phyloP scores from a whole-genome alignment of 805 yeast genomes.

The Lipomyces sp. region DNA sequence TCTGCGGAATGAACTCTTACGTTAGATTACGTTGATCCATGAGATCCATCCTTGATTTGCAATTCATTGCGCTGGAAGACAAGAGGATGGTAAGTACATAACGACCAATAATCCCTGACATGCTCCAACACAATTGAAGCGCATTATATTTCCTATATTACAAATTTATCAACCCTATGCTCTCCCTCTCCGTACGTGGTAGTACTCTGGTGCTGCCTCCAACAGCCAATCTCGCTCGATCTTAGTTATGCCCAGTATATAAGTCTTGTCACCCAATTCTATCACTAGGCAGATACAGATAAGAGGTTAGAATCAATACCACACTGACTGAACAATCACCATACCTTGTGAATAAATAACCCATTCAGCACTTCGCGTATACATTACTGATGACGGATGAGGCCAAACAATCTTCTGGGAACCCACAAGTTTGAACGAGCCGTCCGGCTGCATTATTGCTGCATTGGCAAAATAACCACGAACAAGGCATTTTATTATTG shows the following conservation, averaged over 20 bases:
- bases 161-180: background rate
- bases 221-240: conserved; percentile 37
- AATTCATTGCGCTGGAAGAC: no score
- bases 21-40: no score
- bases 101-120: no score
- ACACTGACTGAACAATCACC: background rate
- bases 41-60: no score
- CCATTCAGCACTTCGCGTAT: conserved; percentile 31
- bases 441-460: conserved; percentile 36
- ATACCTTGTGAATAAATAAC: conserved; percentile 27
- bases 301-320: background rate
- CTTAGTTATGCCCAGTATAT: conserved; percentile 33
- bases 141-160: background rate
- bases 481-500: conserved; percentile 32
- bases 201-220: conserved; percentile 34
- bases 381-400: conserved; percentile 37
- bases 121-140: no score
- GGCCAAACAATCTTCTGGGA: conserved; percentile 26
- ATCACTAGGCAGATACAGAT: conserved; percentile 10
- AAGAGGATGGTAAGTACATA: no score
- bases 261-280: conserved; percentile 33
- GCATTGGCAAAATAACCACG: conserved; percentile 35
- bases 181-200: conserved; percentile 14
- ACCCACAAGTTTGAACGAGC: conserved; percentile 28
- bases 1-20: no score